phyloP scores from a whole-genome alignment of 1,284 basidiomycete species.

The Golubevia pallescens region DNA sequence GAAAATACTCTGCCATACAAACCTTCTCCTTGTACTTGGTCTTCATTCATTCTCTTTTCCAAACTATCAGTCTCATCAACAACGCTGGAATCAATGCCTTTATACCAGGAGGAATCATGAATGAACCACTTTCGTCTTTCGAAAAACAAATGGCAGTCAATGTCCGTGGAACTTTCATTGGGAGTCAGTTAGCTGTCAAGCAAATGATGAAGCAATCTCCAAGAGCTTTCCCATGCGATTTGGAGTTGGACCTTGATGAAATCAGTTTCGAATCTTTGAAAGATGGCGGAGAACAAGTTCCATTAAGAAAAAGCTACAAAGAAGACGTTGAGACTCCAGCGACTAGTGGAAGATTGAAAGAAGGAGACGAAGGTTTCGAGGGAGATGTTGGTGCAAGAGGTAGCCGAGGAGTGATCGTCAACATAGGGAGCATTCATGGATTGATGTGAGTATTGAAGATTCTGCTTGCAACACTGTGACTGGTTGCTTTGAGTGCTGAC shows the following conservation, averaged over 20 bases:
- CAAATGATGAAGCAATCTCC: conserved; percentile 34
- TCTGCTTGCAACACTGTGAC: too few species aligned
- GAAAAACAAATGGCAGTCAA: conserved; percentile 32
- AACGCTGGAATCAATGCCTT: conserved; percentile 2
- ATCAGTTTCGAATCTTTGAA: conserved; percentile 11
- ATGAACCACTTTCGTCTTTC: conserved; percentile 22
- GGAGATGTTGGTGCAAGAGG: conserved; percentile 27
- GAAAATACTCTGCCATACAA: too few species aligned
- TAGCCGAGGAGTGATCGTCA: conserved; percentile 25
- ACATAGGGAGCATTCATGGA: conserved; percentile 31
- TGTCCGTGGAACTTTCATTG: conserved; percentile 28
- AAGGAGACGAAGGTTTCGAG: not conserved
- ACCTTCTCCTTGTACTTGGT: too few species aligned
- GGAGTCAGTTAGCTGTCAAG: conserved; percentile 23
- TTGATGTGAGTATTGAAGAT: conserved; percentile 10
- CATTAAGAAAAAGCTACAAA: conserved; percentile 6
- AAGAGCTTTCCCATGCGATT: conserved; percentile 20
- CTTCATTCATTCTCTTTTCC: too few species aligned
- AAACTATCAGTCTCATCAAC: too few species aligned
- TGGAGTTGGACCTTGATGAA: conserved; percentile 27
- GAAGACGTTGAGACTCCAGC: conserved; percentile 16
- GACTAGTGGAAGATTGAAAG: conserved; percentile 16
- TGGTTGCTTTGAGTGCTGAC: too few species aligned
- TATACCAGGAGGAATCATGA: conserved; percentile 23
- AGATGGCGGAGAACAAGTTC: conserved; percentile 8